Conservation (phyloP, 768 basidiomycete genomes). For the Hygrocybe coccinea region DNA sequence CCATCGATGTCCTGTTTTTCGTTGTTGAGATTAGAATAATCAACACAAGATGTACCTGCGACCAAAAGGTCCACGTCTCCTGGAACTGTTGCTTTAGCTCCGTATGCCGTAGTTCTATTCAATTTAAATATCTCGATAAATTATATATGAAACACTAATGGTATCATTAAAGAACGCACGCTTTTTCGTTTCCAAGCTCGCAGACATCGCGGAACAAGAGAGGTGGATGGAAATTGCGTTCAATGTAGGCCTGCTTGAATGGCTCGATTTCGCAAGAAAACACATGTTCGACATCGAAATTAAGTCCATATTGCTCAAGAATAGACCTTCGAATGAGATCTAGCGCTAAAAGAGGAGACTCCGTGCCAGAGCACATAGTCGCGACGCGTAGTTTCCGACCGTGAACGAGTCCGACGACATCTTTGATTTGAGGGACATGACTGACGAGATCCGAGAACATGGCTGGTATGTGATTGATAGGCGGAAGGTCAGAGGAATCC, state of each 20-base stretch:
- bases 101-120: slow-evolving; percentile 84
- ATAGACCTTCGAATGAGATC: slow-evolving; percentile 78
- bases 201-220: slow-evolving; percentile 91
- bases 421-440: slow-evolving; percentile 59
- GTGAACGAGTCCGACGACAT: slow-evolving; percentile 57
- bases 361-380: slow-evolving; percentile 97
- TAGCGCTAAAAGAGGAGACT: slow-evolving; percentile 87
- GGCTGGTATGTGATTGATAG: slow-evolving; percentile 62
- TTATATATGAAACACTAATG: slow-evolving; percentile 1
- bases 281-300: slow-evolving; percentile 79
- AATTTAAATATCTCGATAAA: slow-evolving; percentile 4
- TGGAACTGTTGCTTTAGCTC: slow-evolving; percentile 77
- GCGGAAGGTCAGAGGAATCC: slow-evolving; percentile 67
- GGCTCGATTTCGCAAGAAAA: slow-evolving; percentile 98
- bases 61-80: slow-evolving; percentile 87
- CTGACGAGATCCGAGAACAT: slow-evolving; percentile 75
- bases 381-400: slow-evolving; percentile 89
- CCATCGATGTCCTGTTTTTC: slow-evolving; percentile 85
- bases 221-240: slow-evolving; percentile 91
- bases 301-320: slow-evolving; percentile 56
- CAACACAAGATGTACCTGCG: slow-evolving; percentile 94
- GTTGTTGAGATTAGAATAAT: slow-evolving; percentile 94
- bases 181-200: slow-evolving; percentile 73
- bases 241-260: slow-evolving; percentile 96
- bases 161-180: slow-evolving; percentile 45